These are phyloP conservation scores for Vitis rotundifolia DNA, from an alignment of 164 flowering plant species.

Conservation along the genomic window DNA sequence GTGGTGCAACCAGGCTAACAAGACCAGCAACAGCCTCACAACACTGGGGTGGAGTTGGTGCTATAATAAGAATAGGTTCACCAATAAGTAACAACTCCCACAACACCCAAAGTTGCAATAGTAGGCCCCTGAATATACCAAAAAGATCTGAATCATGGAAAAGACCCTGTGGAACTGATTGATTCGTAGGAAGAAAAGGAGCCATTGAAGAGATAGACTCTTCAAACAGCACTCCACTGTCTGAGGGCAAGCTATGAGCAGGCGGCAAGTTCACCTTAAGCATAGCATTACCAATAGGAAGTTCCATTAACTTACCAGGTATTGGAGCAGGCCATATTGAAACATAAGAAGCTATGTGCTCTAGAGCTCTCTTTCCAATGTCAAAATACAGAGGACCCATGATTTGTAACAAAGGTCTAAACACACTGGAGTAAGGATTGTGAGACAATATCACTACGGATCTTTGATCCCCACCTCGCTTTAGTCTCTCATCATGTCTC, in stretches of 20 bases:
- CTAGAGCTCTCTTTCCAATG: slow-evolving; percentile 85
- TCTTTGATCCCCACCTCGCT: slow-evolving; percentile 97
- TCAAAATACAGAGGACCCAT: slow-evolving; percentile 96
- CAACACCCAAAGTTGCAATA: slow-evolving; percentile 87
- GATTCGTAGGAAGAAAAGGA: slow-evolving; percentile 80
- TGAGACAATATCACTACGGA: slow-evolving; percentile 89
- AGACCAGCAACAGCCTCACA: slow-evolving; percentile 97
- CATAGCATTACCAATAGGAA: slow-evolving; percentile 87
- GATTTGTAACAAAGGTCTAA: slow-evolving; percentile 91
- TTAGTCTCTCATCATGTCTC: slow-evolving; percentile 95
- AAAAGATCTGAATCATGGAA: slow-evolving; percentile 95
- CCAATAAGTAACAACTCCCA: slow-evolving; percentile 96
- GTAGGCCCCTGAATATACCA: slow-evolving; percentile 71
- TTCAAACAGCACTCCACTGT: slow-evolving; percentile 46
- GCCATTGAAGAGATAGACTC: slow-evolving; percentile 67
- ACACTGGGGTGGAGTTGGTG: slow-evolving; percentile 95
- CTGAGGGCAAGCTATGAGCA: slow-evolving; percentile 68
- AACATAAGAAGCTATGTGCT: slow-evolving; percentile 77
- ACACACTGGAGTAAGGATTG: slow-evolving; percentile 76
- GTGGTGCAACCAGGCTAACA: slow-evolving; percentile 93
- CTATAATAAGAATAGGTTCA: slow-evolving; percentile 89
- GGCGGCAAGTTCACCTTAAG: slow-evolving; percentile 92
- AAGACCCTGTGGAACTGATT: slow-evolving; percentile 81
- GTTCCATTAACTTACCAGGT: slow-evolving; percentile 84
- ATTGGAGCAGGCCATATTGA: slow-evolving; percentile 85